phyloP scores from a whole-genome alignment of 2,329 filamentous ascomycete genomes.

The Aspergillus sojae region DNA sequence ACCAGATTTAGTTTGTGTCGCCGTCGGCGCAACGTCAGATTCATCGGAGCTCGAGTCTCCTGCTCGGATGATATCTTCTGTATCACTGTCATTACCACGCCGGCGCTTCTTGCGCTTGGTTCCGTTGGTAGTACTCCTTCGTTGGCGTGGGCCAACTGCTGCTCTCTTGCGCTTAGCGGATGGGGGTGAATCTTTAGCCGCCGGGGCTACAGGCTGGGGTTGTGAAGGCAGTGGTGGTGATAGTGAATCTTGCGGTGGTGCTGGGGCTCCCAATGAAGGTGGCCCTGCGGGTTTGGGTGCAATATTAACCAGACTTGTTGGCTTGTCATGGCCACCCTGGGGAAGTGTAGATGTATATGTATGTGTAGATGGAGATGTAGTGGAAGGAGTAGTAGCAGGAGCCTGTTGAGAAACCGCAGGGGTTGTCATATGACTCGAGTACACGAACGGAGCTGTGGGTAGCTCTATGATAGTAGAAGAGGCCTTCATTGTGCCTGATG shows the following conservation, averaged over 20 bases:
- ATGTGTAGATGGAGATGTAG: conserved; percentile 3
- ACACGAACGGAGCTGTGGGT: conserved; percentile 26
- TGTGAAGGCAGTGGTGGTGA: conserved; percentile 12
- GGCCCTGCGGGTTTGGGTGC: conserved; percentile 7
- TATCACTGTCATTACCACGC: conserved; percentile 32
- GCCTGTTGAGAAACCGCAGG: conserved; percentile 12
- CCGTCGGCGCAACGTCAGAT: conserved; percentile 55
- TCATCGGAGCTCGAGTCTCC: conserved; percentile 42
- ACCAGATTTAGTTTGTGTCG: conserved; percentile 74
- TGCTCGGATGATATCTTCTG: conserved; percentile 36
- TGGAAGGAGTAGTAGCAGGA: conserved; percentile 1
- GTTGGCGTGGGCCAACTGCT: conserved; percentile 17
- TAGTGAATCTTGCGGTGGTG: conserved; percentile 2
- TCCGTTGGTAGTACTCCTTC: conserved; percentile 18
- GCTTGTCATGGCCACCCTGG: conserved; percentile 5
- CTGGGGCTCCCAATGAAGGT: neutral
- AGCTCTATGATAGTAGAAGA: conserved; percentile 31
- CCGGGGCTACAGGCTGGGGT: conserved; percentile 6
- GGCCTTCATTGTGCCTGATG: conserved; percentile 22
- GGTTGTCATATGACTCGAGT: conserved; percentile 17
- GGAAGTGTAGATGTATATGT: conserved; percentile 7
- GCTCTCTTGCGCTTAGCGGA: conserved; percentile 17
- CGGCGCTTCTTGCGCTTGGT: conserved; percentile 27
- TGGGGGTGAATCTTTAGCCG: conserved; percentile 10
- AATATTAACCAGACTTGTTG: conserved; percentile 15